A percentile compares a stretch with the other conserved stretches of the same genome.
These are phyloP conservation scores for Saccharum spontaneum DNA, from an alignment of 176 grass and related monocot genomes.

Conservation along the genomic window DNA sequence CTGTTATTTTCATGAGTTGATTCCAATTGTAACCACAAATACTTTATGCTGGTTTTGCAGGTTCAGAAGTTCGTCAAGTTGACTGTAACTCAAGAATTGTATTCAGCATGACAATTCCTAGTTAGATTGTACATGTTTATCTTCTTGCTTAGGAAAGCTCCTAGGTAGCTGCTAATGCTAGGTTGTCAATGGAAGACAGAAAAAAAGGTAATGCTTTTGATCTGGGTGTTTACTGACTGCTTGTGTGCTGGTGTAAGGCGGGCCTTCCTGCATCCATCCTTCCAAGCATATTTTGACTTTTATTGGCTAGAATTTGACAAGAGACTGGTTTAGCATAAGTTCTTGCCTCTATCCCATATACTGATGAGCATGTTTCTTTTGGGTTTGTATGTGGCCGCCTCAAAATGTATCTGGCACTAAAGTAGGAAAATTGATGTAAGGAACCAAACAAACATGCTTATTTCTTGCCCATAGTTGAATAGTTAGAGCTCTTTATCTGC, in stretches of 20 bases:
- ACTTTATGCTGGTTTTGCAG: constrained; percentile 38
- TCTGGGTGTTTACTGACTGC: neutral
- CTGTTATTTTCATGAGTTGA: constrained; percentile 19
- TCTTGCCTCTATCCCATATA: neutral
- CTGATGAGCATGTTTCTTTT: neutral
- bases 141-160: constrained; percentile 32
- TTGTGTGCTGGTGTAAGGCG: neutral
- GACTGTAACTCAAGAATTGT: constrained; percentile 37
- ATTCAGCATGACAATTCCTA: constrained; percentile 42
- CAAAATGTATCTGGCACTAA: neutral
- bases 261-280: neutral
- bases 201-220: neutral
- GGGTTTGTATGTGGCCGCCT: neutral
- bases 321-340: neutral
- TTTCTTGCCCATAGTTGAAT: neutral
- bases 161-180: constrained; percentile 27
- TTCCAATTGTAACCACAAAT: constrained; percentile 6
- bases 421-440: neutral
- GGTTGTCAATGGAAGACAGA: neutral
- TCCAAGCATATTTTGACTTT: neutral
- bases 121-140: constrained; percentile 35
- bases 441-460: neutral
- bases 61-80: constrained; percentile 18
- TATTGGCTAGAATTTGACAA: neutral
- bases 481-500: neutral